Evolutionary conservation across 1,284 basidiomycete species (phyloP).

Genomic region (Bjerkandera adusta): DNA sequence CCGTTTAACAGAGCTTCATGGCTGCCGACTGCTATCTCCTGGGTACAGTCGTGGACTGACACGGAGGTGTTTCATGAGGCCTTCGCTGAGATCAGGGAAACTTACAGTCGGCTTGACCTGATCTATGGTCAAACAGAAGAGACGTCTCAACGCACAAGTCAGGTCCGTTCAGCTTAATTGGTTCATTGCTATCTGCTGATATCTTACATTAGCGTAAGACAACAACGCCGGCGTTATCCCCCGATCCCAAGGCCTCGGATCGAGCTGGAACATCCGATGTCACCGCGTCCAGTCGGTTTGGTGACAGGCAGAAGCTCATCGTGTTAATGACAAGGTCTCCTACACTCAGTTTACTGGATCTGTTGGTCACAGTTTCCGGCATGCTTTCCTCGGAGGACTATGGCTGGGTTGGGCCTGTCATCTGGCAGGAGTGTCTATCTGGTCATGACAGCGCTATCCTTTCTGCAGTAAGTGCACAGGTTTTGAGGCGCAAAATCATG

Average conservation of each 20-base stretch:
- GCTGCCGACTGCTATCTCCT: slow-evolving; percentile 51
- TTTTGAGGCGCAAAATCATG: background rate
- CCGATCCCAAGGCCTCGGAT: slow-evolving; percentile 10
- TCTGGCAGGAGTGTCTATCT: slow-evolving; percentile 58
- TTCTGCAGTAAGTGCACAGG: slow-evolving; percentile 44
- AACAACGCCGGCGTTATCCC: background rate
- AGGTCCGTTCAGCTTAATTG: slow-evolving; percentile 5
- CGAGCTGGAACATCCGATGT: slow-evolving; percentile 5
- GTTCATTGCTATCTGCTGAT: slow-evolving; percentile 35
- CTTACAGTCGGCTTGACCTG: slow-evolving; percentile 43
- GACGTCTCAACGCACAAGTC: slow-evolving; percentile 24
- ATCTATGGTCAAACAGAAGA: slow-evolving; percentile 51
- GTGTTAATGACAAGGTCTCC: slow-evolving; percentile 45
- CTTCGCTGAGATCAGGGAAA: slow-evolving; percentile 42
- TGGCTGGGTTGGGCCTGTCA: slow-evolving; percentile 41
- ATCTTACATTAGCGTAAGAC: background rate
- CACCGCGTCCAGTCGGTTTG: slow-evolving; percentile 17
- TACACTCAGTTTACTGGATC: slow-evolving; percentile 44
- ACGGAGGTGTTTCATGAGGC: slow-evolving; percentile 30
- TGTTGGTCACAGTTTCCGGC: slow-evolving; percentile 60
- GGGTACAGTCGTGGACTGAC: slow-evolving; percentile 42
- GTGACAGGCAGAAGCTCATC: slow-evolving; percentile 37
- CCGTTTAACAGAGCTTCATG: slow-evolving; percentile 47
- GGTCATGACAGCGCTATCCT: slow-evolving; percentile 39
- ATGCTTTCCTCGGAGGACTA: slow-evolving; percentile 49